Base-by-base conservation (phyloP, 331 rosid species). In the Rosa hybrid region DNA sequence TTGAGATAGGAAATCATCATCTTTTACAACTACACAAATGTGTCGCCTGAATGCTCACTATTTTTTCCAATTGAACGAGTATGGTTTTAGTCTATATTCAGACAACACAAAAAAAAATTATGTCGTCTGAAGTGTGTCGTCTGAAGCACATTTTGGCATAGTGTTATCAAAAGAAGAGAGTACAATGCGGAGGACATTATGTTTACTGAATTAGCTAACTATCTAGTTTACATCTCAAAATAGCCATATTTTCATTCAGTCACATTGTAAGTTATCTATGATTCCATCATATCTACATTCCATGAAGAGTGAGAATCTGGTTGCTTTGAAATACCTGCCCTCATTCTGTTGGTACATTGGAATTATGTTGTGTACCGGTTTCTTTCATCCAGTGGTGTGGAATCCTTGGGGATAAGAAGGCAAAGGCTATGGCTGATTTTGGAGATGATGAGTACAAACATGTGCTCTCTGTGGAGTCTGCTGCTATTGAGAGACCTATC, bases 371-470 rank as follows among this genome's bases (percentile, higher is more conserved):
- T 76, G 34, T 63, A 12, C 12, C 4, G n/a, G 38, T 85, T 78
- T 59, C 30, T 14, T 71, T 48, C 7, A 71, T 83, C 34, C 86
- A 94, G 98, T 90, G 82, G 98, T 94, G 45, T 94, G 97, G 98
- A 94, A 94, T 83, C 98, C 98, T 39, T 94, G 98, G 97, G 98
- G 98, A 90, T 77, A 94, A 94, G 89, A 90, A 89, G 90, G 87
- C 96, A 69, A 94, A 94, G 83, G 89, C 97, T 62, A 86, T 94
- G 88, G 80, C 88, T 82, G 98, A 94, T 88, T 86, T 94, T 94
- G 98, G 96, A 60, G 94, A 92, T 60, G 92, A 94, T 23, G 98
- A 94, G 79, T 94, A 94, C 86, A 92, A 88, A 78, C 86, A 86
- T 75, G 90, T 92, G 97, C 89, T 94, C 41, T 92, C 96, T 69